Base-by-base conservation (phyloP, 257 asterid species). In the Lavandula angustifolia region DNA sequence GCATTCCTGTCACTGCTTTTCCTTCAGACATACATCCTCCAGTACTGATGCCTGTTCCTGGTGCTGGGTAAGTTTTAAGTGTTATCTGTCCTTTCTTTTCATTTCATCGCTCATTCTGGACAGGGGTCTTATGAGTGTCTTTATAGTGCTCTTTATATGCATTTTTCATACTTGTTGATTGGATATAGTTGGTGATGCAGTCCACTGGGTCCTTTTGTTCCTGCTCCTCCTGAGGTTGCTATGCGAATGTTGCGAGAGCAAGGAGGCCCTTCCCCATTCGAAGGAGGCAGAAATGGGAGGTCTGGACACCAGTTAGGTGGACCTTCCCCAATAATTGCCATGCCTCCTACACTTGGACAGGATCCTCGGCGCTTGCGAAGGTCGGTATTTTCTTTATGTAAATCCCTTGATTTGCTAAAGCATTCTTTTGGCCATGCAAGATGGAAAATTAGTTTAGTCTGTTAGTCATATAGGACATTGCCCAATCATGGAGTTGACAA, bases 151-250 rank as follows among this genome's bases (percentile, higher is more conserved):
- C 53, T 17, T 44, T 17, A 3, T 34, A 48, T 22, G 40, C 64
- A 17, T 52, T 4, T 43, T 49, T 35, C 17, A 14, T 34, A 11
- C 27, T 42, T 9, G 52, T 75, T 70, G 48, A 65, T 65, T 72
- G 69, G 64, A 34, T 35, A 49, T 54, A 42, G 38, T 69, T 42
- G 61, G 60, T 72, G 74, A 57, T 80, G 77, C 82, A 92, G 99
- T 57, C 99, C 99, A 27, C 75, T 92, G 77, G 99, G 99, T 37
- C 99, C 99, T 37, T 92, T 92, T 52, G 95, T 92, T 57, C 99
- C 99, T 50, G 96, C 99, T 14, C 99, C 99, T 64, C 99, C 99
- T 44, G 99, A 92, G 76, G 96, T 92, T 74, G 99, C 99, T 41
- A 92, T 92, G 99, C 89, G 73, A 59, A 92, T 92, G 97, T 46